Evolutionary conservation across 192 early-diverging fungal genomes (phyloP).

Genomic region (Linnemannia zychae): DNA sequence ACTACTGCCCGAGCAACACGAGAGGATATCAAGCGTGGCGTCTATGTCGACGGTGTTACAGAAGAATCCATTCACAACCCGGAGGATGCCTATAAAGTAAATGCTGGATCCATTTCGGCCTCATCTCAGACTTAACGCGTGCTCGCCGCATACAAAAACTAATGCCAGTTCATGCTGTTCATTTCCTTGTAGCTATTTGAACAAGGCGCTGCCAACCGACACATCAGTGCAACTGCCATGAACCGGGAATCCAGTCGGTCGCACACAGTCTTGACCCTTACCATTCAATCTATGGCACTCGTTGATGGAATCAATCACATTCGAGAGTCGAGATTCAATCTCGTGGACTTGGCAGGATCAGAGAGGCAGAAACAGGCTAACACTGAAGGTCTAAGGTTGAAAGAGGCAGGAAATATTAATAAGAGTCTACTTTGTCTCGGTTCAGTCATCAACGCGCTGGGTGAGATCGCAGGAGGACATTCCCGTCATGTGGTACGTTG

Average conservation of each 20-base stretch:
- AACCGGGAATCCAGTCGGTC: constrained; percentile 86
- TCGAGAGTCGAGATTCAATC: constrained; percentile 76
- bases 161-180: neutral
- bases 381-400: constrained; percentile 74
- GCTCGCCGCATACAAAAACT: neutral
- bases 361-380: constrained; percentile 77
- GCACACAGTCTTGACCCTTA: constrained; percentile 85
- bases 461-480: constrained; percentile 70
- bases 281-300: constrained; percentile 74
- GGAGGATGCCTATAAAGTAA: constrained; percentile 69
- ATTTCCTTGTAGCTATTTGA: constrained; percentile 62
- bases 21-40: constrained; percentile 76
- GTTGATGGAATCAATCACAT: constrained; percentile 68
- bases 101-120: neutral
- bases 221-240: constrained; percentile 81
- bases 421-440: constrained; percentile 82
- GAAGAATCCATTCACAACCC: constrained; percentile 74
- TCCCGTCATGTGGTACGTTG: constrained; percentile 65
- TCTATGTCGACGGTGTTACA: constrained; percentile 75
- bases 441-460: constrained; percentile 88
- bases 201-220: constrained; percentile 77
- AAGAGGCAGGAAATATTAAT: constrained; percentile 90
- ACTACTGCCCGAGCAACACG: constrained; percentile 67
- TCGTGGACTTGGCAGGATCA: constrained; percentile 85
- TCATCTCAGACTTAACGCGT: too few relatives aligned